Percentiles rank a stretch among this genome's conserved stretches.
Conservation (phyloP, 352 stramenopile species). For the Phytophthora idaei region DNA sequence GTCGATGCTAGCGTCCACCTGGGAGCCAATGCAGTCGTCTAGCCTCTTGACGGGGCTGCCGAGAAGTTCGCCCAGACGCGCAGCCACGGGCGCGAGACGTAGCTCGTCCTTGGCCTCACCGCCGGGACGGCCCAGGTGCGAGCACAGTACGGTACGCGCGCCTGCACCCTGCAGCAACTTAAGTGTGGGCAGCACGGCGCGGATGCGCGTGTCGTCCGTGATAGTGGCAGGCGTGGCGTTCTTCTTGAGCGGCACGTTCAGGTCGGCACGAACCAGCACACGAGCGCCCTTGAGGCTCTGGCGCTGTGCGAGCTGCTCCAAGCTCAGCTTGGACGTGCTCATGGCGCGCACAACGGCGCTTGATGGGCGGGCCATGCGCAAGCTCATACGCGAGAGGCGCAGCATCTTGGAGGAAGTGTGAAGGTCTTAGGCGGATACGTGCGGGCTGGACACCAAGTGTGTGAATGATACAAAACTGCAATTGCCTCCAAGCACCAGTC, state of each 20-base stretch:
- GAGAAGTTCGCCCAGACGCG: conserved; percentile 94
- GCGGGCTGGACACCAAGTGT: conserved; percentile 7
- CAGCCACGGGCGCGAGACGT: conserved; percentile 92
- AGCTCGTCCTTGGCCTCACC: conserved; percentile 83
- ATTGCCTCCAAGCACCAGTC: conserved; percentile 24
- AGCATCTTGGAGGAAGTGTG: conserved; percentile 21
- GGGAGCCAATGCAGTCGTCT: conserved; percentile 95
- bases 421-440: not conserved
- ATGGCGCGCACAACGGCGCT: conserved; percentile 29
- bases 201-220: conserved; percentile 97
- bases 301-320: conserved; percentile 67
- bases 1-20: conserved; percentile 85
- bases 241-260: conserved; percentile 99
- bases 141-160: conserved; percentile 95
- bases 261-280: conserved; percentile 98
- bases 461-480: conserved; percentile 14
- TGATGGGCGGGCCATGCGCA: conserved; percentile 13
- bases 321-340: conserved; percentile 70
- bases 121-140: conserved; percentile 97
- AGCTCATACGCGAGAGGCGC: conserved; percentile 27
- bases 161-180: conserved; percentile 92
- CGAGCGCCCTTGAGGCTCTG: conserved; percentile 93
- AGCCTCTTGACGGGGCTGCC: conserved; percentile 92
- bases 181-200: conserved; percentile 94
- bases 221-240: conserved; percentile 91